phyloP scores from a whole-genome alignment of 2,329 filamentous ascomycete genomes.

The Drechmeria coniospora region DNA sequence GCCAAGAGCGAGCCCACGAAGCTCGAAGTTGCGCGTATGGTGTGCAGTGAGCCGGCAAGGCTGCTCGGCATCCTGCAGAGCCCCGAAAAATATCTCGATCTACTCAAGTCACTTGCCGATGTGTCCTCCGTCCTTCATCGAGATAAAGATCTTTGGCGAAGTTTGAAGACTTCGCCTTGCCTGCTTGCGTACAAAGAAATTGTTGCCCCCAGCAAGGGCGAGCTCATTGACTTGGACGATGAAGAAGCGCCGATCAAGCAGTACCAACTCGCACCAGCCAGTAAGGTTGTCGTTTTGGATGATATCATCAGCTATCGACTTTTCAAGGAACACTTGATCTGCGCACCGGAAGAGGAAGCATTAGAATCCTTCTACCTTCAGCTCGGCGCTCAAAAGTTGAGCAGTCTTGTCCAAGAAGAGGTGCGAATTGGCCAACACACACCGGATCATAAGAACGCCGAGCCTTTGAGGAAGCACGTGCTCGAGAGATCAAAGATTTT shows the following conservation, averaged over 20 bases:
- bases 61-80: constrained; percentile 67
- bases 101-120: constrained; percentile 70
- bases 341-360: constrained; percentile 76
- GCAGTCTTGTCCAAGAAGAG: constrained; percentile 63
- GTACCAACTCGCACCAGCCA: constrained; percentile 60
- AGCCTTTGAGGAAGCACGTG: constrained; percentile 62
- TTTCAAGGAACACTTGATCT: constrained; percentile 73
- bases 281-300: constrained; percentile 63
- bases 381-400: constrained; percentile 65
- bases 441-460: constrained; percentile 52
- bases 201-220: constrained; percentile 26
- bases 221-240: constrained; percentile 37
- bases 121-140: constrained; percentile 53
- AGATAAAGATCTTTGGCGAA: constrained; percentile 62
- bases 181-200: constrained; percentile 74
- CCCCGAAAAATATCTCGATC: constrained; percentile 70
- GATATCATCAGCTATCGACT: constrained; percentile 80
- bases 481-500: constrained; percentile 82
- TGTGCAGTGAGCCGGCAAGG: constrained; percentile 70
- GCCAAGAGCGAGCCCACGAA: constrained; percentile 86
- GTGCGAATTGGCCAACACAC: constrained; percentile 52
- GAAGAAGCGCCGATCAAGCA: constrained; percentile 55
- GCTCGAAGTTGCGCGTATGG: constrained; percentile 64
- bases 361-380: constrained; percentile 74
- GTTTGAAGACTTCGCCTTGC: constrained; percentile 62